Evolutionary conservation across 1,139 yeast genomes (phyloP), one percentile per base, ranked within the genome.

Genomic region (Blastobotrys elegans): DNA sequence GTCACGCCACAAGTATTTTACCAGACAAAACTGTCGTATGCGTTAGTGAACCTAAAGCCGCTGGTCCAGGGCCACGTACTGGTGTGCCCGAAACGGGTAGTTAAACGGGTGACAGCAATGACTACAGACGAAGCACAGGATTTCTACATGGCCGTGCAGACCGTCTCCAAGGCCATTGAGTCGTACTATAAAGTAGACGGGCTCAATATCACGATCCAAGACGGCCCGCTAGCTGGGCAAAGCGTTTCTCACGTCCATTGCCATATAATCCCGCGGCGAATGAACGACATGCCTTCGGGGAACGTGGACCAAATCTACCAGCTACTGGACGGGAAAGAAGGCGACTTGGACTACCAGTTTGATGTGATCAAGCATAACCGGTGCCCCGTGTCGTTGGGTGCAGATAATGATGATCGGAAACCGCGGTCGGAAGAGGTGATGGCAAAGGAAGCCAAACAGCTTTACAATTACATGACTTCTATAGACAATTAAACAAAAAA

Each of bases 151-250:
- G 79, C 95, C 0, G 71, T 92, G n/a, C 96, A 87, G 56, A 61
- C 75, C 45, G 73, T 92, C 1, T 82, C 88, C 52, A 67, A 69
- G 49, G 84, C 86, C 54, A 80, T 92, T 26, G 80, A 75, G 54
- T 62, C 72, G 50, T 69, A 74, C 14, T 89, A 83, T 63, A 73
- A 80, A 40, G 95, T 96, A 0, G 95, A 89, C 56, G 72, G 95
- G 0, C 65, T 88, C 51, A 92, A 92, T 61, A 76, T 92, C 27
- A 89, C 97, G 14, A 87, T 92, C 50, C 98, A 92, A 63, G 98
- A 92, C 63, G 98, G 98, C 0, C 87, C 92, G 0, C 88, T 87
- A 47, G 92, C 97, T 2, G 98, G 98, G 3, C 98, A 92, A 63
- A 79, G 92, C 16, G 82, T 92, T 1, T 95, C 96, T 2, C 98